Percentiles rank a stretch among this genome's conserved stretches.
Evolutionary conservation across 2,329 filamentous ascomycete genomes (phyloP).

Genomic region (Aschersonia sp.): DNA sequence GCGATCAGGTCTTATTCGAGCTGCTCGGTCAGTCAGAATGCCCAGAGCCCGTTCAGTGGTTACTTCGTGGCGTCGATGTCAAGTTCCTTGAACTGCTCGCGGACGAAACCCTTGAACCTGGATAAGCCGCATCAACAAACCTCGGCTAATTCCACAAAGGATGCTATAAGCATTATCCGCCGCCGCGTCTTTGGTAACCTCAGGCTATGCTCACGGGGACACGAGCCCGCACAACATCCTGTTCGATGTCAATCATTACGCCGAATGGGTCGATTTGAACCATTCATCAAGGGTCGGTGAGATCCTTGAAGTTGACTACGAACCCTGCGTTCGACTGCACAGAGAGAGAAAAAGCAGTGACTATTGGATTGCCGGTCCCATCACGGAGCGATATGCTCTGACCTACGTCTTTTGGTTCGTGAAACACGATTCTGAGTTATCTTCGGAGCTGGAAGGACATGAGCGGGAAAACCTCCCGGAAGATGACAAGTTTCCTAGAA

Average conservation of each 20-base stretch:
- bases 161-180: constrained; percentile 7
- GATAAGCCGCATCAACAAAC: background rate
- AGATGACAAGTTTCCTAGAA: constrained; percentile 4
- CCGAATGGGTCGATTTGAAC: constrained; percentile 9
- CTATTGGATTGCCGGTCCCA: constrained; percentile 5
- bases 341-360: constrained; percentile 2
- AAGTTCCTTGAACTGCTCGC: constrained; percentile 7
- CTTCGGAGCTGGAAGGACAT: constrained; percentile 6
- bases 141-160: constrained; percentile 5
- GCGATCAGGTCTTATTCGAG: constrained; percentile 7
- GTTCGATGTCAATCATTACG: constrained; percentile 5
- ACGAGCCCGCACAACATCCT: constrained; percentile 10
- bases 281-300: constrained; percentile 4
- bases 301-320: constrained; percentile 7
- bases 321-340: constrained; percentile 8
- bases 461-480: constrained; percentile 5
- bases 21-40: constrained; percentile 4
- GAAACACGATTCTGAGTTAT: constrained; percentile 6
- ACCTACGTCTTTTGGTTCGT: constrained; percentile 10
- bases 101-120: constrained; percentile 6
- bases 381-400: constrained; percentile 8
- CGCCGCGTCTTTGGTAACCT: constrained; percentile 5
- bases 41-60: constrained; percentile 5
- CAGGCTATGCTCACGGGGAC: constrained; percentile 8
- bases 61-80: constrained; percentile 4